Base-by-base conservation (phyloP, 2,329 filamentous ascomycete species). In the Graphilbum fragrans region DNA sequence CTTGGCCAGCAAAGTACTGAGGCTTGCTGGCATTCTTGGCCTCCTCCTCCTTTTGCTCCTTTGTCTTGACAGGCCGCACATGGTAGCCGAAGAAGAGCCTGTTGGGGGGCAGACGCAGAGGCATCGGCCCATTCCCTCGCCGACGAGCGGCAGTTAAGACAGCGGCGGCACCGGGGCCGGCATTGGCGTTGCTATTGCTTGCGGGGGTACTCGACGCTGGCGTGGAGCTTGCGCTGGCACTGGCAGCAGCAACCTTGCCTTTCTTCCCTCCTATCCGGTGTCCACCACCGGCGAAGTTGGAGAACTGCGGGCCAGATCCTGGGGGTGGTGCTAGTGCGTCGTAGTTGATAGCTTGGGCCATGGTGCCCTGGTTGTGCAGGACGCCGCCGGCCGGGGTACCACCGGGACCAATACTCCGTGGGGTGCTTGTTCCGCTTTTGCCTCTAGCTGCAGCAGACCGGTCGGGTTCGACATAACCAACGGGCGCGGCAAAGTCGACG, bases 291-390 rank as follows among this genome's bases (percentile, higher is more conserved):
- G 82, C 60, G 59, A 96, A 96, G 57, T 92, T 82, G 1, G 86
- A 88, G 0, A 81, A 71, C 2, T 70, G 75, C 7, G 85, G 74
- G 4, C 79, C 79, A 1, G 11, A 14, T 10, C 29, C 29, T 16
- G 29, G 29, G 5, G 29, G 29, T 16, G 92, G 88, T 1, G 87
- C 86, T 50, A 98, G 94, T 25, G 87, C 76, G 40, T 78, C 75
- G 62, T 96, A 98, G 67, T 95, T 95, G 67, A 98, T 96, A n/a
- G 86, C 77, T 54, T 94, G 86, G 1, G 92, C 88, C 92, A 98
- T 98, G 46, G 81, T 88, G 11, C 92, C 92, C 53, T 94, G 85
- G 47, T 70, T 77, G 59, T 93, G 87, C 20, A 95, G 61, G 16
- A 82, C 64, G 5, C 88, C 86, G 22, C 86, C 83, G 2, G 74